Conservation (phyloP, 176 grass and related monocot genomes). For the Puya raimondii region DNA sequence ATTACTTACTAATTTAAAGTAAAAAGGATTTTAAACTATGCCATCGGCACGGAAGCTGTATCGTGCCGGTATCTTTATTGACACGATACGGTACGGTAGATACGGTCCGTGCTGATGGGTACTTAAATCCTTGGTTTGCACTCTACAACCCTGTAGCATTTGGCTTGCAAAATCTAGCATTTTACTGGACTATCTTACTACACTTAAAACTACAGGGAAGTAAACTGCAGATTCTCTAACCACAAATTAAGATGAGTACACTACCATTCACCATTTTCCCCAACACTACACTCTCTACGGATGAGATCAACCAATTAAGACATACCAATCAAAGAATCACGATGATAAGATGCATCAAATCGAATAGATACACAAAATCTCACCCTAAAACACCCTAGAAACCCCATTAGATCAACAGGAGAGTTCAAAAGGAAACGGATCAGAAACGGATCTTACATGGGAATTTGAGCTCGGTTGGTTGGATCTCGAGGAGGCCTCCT, state of each 20-base stretch:
- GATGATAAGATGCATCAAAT: neutral
- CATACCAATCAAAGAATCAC: neutral
- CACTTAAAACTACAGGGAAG: too few species aligned
- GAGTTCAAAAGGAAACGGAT: neutral
- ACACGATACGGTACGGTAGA: too few species aligned
- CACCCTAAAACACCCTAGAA: neutral
- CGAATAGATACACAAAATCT: neutral
- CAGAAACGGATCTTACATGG: constrained; percentile 48
- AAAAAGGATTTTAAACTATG: too few species aligned
- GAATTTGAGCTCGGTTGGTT: constrained; percentile 75
- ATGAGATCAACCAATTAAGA: neutral
- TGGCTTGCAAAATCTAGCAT: neutral
- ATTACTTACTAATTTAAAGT: too few species aligned
- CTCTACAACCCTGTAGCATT: too few species aligned
- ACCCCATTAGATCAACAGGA: neutral
- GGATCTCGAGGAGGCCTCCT: constrained; percentile 71
- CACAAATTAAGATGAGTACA: constrained; percentile 25
- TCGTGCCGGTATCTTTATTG: too few species aligned
- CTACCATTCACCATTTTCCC: neutral
- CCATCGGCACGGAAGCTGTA: too few species aligned
- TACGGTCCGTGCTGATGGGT: too few species aligned
- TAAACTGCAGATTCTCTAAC: neutral
- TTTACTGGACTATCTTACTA: too few species aligned
- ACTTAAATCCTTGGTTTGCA: too few species aligned
- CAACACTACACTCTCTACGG: neutral